Percentiles rank a stretch among this genome's conserved stretches.
Evolutionary conservation across 148 eudicot genomes (phyloP).

Genomic region (Rhododendron ferrugineum): DNA sequence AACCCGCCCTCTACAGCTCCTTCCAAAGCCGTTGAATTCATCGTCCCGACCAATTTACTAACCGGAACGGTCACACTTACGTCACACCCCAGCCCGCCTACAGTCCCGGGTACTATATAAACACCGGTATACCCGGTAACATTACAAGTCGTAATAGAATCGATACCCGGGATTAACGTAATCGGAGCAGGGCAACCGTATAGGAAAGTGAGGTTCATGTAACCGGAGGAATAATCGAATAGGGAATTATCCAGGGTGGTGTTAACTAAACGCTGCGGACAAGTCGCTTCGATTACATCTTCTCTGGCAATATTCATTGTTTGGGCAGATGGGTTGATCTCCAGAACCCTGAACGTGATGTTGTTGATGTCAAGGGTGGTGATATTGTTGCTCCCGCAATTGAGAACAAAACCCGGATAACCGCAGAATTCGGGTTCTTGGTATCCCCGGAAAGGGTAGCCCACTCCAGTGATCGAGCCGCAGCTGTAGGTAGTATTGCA

Average conservation of each 20-base stretch:
- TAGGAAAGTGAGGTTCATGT: constrained; percentile 18
- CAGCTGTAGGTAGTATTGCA: constrained; percentile 24
- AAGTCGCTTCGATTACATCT: constrained; percentile 20
- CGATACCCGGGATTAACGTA: neutral
- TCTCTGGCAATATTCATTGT: constrained; percentile 24
- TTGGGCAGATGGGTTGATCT: constrained; percentile 11
- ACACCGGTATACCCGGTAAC: neutral
- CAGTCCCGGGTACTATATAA: constrained; percentile 10
- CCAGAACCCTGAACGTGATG: constrained; percentile 20
- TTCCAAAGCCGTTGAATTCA: constrained; percentile 2
- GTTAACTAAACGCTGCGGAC: constrained; percentile 25
- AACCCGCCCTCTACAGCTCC: constrained; percentile 20
- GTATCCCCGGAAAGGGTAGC: constrained; percentile 30
- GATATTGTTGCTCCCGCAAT: constrained; percentile 4
- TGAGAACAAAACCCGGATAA: constrained; percentile 29
- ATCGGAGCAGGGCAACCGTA: constrained; percentile 24
- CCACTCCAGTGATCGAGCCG: constrained; percentile 24
- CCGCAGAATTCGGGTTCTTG: constrained; percentile 24
- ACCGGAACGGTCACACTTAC: constrained; percentile 25
- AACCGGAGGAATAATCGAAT: constrained; percentile 13
- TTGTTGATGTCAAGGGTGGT: constrained; percentile 18
- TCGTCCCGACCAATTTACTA: neutral
- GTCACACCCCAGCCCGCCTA: constrained; percentile 12
- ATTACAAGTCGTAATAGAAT: neutral
- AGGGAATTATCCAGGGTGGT: constrained; percentile 28